These are phyloP conservation scores for Ilyonectria robusta DNA, from an alignment of 2,329 filamentous ascomycete species.

Conservation along the genomic window DNA sequence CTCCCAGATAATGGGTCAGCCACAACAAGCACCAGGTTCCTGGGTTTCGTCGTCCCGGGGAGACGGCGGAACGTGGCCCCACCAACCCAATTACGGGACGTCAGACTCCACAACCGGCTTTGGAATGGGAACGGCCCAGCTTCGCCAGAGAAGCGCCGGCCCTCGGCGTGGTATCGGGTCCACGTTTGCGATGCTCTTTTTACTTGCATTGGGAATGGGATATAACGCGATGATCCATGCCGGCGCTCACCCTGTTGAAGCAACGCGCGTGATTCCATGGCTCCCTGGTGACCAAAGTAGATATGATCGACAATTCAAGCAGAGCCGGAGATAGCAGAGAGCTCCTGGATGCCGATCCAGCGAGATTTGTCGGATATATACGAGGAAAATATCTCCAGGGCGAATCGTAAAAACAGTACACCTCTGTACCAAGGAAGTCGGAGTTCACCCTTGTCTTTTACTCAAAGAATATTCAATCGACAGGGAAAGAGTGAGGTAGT, in stretches of 20 bases:
- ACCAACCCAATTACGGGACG: constrained; percentile 16
- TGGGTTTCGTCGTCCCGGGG: constrained; percentile 5
- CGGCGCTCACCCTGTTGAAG: constrained; percentile 3
- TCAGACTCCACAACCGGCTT: neutral
- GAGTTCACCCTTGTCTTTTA: no score
- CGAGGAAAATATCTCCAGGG: neutral
- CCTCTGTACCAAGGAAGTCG: neutral
- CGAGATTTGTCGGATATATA: neutral
- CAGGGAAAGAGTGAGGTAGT: no score
- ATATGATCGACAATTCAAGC: neutral
- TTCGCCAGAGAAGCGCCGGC: constrained; percentile 26
- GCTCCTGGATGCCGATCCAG: neutral
- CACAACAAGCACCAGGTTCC: neutral
- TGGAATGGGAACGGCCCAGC: constrained; percentile 36
- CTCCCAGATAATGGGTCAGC: neutral
- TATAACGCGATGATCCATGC: constrained; percentile 37
- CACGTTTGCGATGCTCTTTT: neutral
- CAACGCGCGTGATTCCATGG: neutral
- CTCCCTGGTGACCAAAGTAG: neutral
- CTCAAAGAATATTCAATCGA: no score
- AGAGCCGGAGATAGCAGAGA: neutral
- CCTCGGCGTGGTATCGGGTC: neutral
- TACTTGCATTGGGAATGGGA: constrained; percentile 2
- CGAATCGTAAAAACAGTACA: neutral
- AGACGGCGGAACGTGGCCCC: constrained; percentile 11